Conservation (phyloP, 345 rosid species). For the Euphorbia peplus region DNA sequence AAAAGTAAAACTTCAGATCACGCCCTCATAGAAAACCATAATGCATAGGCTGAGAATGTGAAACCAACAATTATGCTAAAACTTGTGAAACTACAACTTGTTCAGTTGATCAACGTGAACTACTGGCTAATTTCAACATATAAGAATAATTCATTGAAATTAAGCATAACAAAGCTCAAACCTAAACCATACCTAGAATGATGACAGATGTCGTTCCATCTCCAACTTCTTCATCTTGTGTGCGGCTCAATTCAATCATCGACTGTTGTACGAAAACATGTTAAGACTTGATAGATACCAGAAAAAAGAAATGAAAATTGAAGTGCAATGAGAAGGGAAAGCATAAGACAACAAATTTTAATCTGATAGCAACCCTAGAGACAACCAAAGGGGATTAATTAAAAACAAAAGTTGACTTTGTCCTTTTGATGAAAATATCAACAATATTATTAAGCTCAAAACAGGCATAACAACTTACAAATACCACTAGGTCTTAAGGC, state of each 20-base stretch:
- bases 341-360: background rate
- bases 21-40: background rate
- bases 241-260: slow-evolving; percentile 91
- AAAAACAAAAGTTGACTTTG: background rate
- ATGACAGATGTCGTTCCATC: slow-evolving; percentile 98
- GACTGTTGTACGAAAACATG: slow-evolving; percentile 45
- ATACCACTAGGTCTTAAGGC: no score
- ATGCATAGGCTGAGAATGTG: background rate
- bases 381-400: background rate
- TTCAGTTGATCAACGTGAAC: no score
- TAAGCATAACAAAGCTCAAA: background rate
- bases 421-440: no score
- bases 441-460: no score
- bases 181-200: slow-evolving; percentile 66
- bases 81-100: background rate
- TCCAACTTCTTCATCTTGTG: slow-evolving; percentile 98
- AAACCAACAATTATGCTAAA: background rate
- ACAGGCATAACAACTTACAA: no score
- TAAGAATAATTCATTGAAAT: background rate
- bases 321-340: background rate
- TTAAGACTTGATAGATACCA: background rate
- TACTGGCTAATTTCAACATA: background rate
- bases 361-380: background rate
- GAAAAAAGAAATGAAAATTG: background rate
- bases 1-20: background rate